Evolutionary conservation across 352 stramenopile species (phyloP).

Genomic region (Phytophthora boehmeriae): DNA sequence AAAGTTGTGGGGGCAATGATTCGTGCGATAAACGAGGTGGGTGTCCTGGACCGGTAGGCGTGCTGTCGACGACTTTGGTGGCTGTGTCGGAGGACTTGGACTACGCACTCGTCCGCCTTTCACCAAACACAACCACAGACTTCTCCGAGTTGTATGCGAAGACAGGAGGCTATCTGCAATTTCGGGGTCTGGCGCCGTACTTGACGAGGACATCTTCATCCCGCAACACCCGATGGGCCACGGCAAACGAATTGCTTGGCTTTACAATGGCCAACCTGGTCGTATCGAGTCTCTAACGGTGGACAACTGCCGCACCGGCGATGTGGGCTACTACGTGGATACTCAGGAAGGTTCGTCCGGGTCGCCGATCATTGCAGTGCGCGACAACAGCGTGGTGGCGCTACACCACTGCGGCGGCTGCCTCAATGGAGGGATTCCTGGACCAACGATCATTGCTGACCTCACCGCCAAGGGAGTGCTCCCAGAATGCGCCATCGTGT

Average conservation of each 20-base stretch:
- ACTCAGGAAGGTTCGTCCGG: conserved; percentile 77
- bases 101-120: conserved; percentile 65
- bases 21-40: conserved; percentile 46
- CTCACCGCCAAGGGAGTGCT: conserved; percentile 41
- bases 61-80: conserved; percentile 54
- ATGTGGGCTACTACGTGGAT: conserved; percentile 79
- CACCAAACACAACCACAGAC: conserved; percentile 25
- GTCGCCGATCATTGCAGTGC: conserved; percentile 57
- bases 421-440: conserved; percentile 66
- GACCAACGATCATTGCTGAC: conserved; percentile 53
- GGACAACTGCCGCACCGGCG: conserved; percentile 47
- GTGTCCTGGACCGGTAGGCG: conserved; percentile 48
- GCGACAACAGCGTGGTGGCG: conserved; percentile 71
- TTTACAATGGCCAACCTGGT: conserved; percentile 38
- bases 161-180: conserved; percentile 66
- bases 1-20: conserved; percentile 45
- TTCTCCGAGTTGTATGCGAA: conserved; percentile 32
- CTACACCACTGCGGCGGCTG: conserved; percentile 82
- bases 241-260: conserved; percentile 64
- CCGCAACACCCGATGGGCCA: conserved; percentile 69
- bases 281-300: conserved; percentile 42
- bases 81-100: conserved; percentile 63
- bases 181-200: conserved; percentile 48
- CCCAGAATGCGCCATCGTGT: conserved; percentile 39
- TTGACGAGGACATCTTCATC: conserved; percentile 74